Percentiles rank a stretch among this genome's conserved stretches.
Evolutionary conservation across 805 yeast genomes (phyloP).

Genomic region (Isabelozyma heimii): DNA sequence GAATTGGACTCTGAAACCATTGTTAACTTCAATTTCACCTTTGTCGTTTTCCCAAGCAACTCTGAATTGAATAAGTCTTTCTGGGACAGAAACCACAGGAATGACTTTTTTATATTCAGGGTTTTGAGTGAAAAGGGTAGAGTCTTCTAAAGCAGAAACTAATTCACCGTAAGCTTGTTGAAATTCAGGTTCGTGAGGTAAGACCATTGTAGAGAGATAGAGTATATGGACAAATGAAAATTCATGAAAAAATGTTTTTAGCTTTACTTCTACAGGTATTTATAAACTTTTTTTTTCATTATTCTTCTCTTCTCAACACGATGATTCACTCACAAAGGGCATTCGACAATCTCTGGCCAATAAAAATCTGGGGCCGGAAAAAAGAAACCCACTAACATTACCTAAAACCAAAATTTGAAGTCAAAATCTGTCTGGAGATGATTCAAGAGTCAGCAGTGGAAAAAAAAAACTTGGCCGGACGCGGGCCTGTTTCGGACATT

Average conservation of each 20-base stretch:
- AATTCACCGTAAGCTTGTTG: conserved; percentile 98
- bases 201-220: conserved; percentile 50
- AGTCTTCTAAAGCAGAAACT: conserved; percentile 81
- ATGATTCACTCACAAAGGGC: not conserved
- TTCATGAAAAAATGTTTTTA: no score
- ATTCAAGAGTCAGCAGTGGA: not conserved
- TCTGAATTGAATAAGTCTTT: conserved; percentile 94
- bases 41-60: conserved; percentile 97
- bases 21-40: conserved; percentile 88
- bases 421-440: not conserved
- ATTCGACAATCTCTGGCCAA: not conserved
- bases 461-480: not conserved
- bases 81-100: conserved; percentile 91
- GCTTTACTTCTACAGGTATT: not conserved
- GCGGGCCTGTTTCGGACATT: not conserved
- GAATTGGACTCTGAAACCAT: conserved; percentile 98
- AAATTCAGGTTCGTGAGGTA: conserved; percentile 95
- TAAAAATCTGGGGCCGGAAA: not conserved
- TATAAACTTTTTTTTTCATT: not conserved
- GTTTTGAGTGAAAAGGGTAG: conserved; percentile 82
- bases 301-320: not conserved
- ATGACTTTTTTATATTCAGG: conserved; percentile 89
- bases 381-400: not conserved
- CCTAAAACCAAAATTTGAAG: not conserved
- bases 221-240: no score